Evolutionary conservation across 2,329 filamentous ascomycete species (phyloP), one percentile per base, ranked within the genome.

Genomic region (Mycosphaerella sp.): DNA sequence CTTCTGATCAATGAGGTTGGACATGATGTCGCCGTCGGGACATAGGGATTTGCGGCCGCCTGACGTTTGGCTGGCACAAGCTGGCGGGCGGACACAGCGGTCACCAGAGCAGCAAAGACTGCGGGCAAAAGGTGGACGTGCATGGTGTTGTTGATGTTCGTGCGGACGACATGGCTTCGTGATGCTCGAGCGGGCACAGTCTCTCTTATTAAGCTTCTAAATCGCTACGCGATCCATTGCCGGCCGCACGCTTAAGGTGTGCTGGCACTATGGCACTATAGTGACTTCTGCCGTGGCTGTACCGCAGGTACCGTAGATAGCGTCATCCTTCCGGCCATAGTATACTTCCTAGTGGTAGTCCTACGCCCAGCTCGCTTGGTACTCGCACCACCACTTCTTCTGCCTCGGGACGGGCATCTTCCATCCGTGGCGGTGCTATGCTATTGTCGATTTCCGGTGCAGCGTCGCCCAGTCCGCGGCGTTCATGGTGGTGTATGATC

Each of bases 11-110:
- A 47, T 2, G 45, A 36, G 2, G 38, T 43, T 23, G 51, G 45
- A 26, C 51, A 54, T 29, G 51, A 49, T 7, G 45, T 48, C 17
- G 51, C 29, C 10, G 45, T 49, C 41, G 51, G 51, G 8, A 45
- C 45, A 40, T 54, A 54, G 41, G 39, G 23, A 45, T 54, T 54
- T 12, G 40, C 31, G 17, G 39, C 45, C 9, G 40, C 51, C 43
- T 54, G 51, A 14, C 51, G 51, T 40, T 49, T 49, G 38, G 40
- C 43, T 17, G 48, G 41, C 34, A 51, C 31, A 21, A 6, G 26
- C 26, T 29, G 26, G 26, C 12, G 42, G 10, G 39, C 23, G 14
- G 47, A 42, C 26, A 38, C 47, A n/a, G 39, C 23, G 23, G 36
- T 49, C 47, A 2, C 21, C 21, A 49, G 32, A 1, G 12, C 10